Base-by-base conservation (phyloP, 192 early-diverging fungal genomes). In the Phycomyces blakesleeanus region DNA sequence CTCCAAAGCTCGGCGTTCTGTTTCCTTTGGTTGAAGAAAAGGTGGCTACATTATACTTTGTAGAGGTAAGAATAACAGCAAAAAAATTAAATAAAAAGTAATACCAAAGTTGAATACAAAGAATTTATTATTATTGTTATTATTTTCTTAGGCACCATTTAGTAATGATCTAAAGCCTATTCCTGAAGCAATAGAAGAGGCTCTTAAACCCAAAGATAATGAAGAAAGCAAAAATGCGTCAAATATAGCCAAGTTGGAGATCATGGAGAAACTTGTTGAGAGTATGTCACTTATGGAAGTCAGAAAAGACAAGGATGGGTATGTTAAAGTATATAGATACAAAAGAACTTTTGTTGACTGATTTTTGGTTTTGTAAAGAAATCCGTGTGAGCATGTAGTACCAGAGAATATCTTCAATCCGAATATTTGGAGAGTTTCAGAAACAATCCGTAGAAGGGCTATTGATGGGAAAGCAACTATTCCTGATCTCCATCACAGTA, bases 201-300 rank as follows among this genome's bases (percentile, higher is more conserved):
- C 89, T 38, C 84, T 88, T 5, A 89, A 87, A 73, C 76, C 69
- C 18, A 85, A 91, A 67, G 87, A 91, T 64, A 61, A 83, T 37
- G 78, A 84, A 0, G 63, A 74, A 15, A 81, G 78, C 63, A 56
- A 76, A 0, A 87, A 87, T 75, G 58, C 75, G 10, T 72, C 83
- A 9, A 54, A 89, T 55, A 75, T 67, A 55, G 12, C 1, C 10
- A 20, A 20, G 21, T 1, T 10, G 11, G 51, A 52, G 20, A 25
- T n/a, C 20, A 25, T 24, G 24, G 59, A 40, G 21, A 5, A 47
- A 0, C 16, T 24, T n/a, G 15, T 25, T 58, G 55, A 1, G 51
- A 54, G 51, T 20, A 60, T 18, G 18, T 12, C 38, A 25, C 3
- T 37, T 61, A 50, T 61, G 11, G 24, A 52, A 41, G 18, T 11